Evolutionary conservation across 75 land plant genomes (phyloP), one percentile per base, ranked within the genome.

Genomic region (Gnetum montanum): DNA sequence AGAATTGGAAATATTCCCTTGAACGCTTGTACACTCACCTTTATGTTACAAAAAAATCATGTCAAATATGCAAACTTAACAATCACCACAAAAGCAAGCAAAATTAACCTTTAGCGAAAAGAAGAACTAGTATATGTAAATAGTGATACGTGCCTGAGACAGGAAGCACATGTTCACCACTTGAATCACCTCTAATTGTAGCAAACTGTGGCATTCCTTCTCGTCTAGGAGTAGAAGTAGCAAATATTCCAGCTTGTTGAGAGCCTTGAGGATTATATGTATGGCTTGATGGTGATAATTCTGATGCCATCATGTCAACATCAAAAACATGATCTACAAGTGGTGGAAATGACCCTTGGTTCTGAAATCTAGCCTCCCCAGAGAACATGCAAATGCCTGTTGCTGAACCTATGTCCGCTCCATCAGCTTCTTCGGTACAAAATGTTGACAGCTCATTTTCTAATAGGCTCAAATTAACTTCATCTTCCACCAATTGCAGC

Each of bases 251-350:
- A 29, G 57, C 58, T 61, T 70, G 76, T 19, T 47, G 67, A 43
- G 41, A 70, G 30, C 24, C 55, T 26, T 63, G 54, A 19, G 57
- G 40, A 58, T 64, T 54, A 23, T 73, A 57, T 48, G 65, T 59
- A 45, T 62, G 72, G 63, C 74, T 62, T 30, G 69, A 61, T 19
- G 77, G 61, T 18, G 84, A 66, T 7, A 59, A 30, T 36, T 11
- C 53, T 12, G 41, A 40, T 29, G 59, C 59, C 0, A 69, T 77
- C 56, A 64, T 84, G 51, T 76, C 80, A 66, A 64, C 24, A 24
- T 76, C 88, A 73, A 84, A 84, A 1, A 84, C 65, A 56, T 80
- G 77, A 70, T 84, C 88, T 33, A 80, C 84, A 26, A 80, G 25
- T 31, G 77, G 73, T 41, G 84, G 70, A 54, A 84, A 84, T 54